Percentiles rank a stretch among this genome's conserved stretches.
phyloP scores from a whole-genome alignment of 2,329 filamentous ascomycete species.

The Sphaceloma murrayae region DNA sequence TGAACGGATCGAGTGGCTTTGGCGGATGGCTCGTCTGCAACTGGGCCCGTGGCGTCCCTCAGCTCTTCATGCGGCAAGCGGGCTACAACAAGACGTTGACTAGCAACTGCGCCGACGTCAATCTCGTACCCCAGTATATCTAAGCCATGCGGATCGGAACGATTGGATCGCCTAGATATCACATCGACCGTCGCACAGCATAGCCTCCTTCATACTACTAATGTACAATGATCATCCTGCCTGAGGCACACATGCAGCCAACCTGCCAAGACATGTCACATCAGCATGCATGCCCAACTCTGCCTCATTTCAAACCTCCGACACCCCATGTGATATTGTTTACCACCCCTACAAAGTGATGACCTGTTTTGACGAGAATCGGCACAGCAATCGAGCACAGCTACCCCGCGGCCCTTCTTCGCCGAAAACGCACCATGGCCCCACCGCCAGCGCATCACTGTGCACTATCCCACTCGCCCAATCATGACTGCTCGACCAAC shows the following conservation, averaged over 20 bases:
- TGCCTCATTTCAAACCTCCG: conserved; percentile 1
- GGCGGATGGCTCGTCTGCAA: conserved; percentile 24
- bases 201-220: not conserved
- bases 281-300: not conserved
- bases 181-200: not conserved
- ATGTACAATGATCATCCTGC: not conserved
- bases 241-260: conserved; percentile 13
- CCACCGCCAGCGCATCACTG: conserved; percentile 13
- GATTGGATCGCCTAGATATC: not conserved
- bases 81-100: conserved; percentile 23
- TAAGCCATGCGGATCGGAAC: too few species aligned
- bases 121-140: conserved; percentile 25
- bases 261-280: conserved; percentile 4
- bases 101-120: conserved; percentile 26
- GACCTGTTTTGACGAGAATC: conserved; percentile 4
- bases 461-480: conserved; percentile 1
- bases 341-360: too few species aligned
- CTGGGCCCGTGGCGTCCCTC: conserved; percentile 28
- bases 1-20: not conserved
- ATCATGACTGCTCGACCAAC: not conserved
- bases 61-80: conserved; percentile 27
- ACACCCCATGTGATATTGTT: not conserved
- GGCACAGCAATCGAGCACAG: not conserved
- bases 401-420: not conserved
- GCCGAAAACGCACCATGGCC: conserved; percentile 12